phyloP scores from a whole-genome alignment of 768 basidiomycete species.

The Trametes punicea region DNA sequence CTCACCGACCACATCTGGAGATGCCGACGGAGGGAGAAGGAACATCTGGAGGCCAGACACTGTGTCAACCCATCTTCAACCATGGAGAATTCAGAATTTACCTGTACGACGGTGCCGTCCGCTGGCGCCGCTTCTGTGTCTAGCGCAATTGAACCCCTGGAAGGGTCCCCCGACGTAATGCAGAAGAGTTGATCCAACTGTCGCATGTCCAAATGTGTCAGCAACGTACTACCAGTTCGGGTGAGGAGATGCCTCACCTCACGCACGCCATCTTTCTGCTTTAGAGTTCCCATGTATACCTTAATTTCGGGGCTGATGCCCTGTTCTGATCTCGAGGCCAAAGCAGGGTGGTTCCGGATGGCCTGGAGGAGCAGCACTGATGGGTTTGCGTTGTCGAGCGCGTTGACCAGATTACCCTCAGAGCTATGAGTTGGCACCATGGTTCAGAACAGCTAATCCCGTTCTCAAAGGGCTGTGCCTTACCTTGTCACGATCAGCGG shows the following conservation, averaged over 20 bases:
- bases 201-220: slow-evolving; percentile 6
- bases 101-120: slow-evolving; percentile 50
- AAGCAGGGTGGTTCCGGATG: slow-evolving; percentile 35
- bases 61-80: background rate
- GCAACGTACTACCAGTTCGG: background rate
- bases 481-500: slow-evolving; percentile 57
- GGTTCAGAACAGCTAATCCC: background rate
- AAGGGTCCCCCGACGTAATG: slow-evolving; percentile 71
- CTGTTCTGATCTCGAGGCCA: slow-evolving; percentile 21
- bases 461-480: background rate
- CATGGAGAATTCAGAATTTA: slow-evolving; percentile 24
- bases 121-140: slow-evolving; percentile 49
- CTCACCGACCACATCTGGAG: slow-evolving; percentile 5
- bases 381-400: slow-evolving; percentile 56
- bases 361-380: slow-evolving; percentile 55
- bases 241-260: background rate
- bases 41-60: slow-evolving; percentile 1
- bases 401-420: slow-evolving; percentile 70
- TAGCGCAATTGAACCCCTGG: slow-evolving; percentile 63
- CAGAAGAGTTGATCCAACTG: slow-evolving; percentile 48
- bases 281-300: slow-evolving; percentile 51
- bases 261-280: slow-evolving; percentile 22
- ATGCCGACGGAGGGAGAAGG: background rate
- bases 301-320: slow-evolving; percentile 46
- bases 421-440: slow-evolving; percentile 38